Evolutionary conservation across 192 early-diverging fungal genomes (phyloP).

Genomic region (Rhizophlyctis rosea): DNA sequence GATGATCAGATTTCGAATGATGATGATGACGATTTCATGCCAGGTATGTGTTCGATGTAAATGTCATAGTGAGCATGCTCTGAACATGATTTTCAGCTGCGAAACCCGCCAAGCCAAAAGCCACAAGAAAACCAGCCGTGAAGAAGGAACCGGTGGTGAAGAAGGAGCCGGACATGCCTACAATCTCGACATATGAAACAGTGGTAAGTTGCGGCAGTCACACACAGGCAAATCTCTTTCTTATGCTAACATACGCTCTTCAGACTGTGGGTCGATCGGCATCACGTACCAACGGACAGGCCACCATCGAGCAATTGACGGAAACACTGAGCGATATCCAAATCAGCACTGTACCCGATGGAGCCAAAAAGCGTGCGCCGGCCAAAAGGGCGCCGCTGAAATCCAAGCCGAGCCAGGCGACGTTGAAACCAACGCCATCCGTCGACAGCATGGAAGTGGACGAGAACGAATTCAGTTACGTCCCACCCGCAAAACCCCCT

Average conservation of each 20-base stretch:
- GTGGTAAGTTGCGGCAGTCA: not conserved
- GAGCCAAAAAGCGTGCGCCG: constrained; percentile 6
- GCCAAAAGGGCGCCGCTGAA: constrained; percentile 7
- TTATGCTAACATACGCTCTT: no score
- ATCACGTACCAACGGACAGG: not conserved
- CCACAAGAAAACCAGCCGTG: not conserved
- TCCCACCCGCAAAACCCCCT: no score
- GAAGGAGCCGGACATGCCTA: not conserved
- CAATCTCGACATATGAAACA: not conserved
- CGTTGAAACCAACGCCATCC: not conserved
- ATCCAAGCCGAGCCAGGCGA: constrained; percentile 1
- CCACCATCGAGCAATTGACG: constrained; percentile 1
- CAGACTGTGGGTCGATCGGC: no score
- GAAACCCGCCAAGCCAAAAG: constrained; percentile 1
- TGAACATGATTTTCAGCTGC: not conserved
- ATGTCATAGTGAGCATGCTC: not conserved
- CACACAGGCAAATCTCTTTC: not conserved
- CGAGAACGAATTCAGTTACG: not conserved
- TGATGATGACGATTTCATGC: constrained; percentile 30
- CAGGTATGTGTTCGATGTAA: not conserved
- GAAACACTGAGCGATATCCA: not conserved
- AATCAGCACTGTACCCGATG: not conserved
- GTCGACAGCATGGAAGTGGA: not conserved
- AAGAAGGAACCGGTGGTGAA: not conserved
- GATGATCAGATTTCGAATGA: not conserved